These are phyloP conservation scores for Fusarium anthophilum DNA, from an alignment of 2,329 filamentous ascomycete species.

Conservation along the genomic window DNA sequence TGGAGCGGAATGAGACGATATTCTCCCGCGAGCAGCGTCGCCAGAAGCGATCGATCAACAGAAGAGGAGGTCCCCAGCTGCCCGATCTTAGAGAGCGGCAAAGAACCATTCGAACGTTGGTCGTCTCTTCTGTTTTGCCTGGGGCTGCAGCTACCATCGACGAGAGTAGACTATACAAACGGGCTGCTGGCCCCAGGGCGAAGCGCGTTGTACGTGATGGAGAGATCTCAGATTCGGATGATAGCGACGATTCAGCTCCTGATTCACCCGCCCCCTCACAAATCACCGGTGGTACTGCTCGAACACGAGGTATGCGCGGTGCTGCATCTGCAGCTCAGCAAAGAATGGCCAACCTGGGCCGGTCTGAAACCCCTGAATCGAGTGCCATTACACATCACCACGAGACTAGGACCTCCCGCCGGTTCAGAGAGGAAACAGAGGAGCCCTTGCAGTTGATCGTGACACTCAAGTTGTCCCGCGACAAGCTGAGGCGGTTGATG, in stretches of 20 bases:
- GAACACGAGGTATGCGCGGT: slow-evolving; percentile 88
- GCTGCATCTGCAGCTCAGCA: slow-evolving; percentile 88
- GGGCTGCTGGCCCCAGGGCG: slow-evolving; percentile 68
- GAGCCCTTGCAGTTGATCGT: slow-evolving; percentile 76
- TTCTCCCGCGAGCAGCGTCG: slow-evolving; percentile 93
- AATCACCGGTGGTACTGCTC: slow-evolving; percentile 77
- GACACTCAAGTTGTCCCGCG: slow-evolving; percentile 76
- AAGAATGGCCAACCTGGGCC: slow-evolving; percentile 81
- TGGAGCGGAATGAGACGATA: slow-evolving; percentile 90
- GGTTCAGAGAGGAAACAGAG: slow-evolving; percentile 80
- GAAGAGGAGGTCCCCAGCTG: slow-evolving; percentile 88
- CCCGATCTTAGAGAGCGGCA: slow-evolving; percentile 97
- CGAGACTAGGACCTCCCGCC: slow-evolving; percentile 75
- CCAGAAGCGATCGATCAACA: slow-evolving; percentile 94
- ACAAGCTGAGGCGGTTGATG: slow-evolving; percentile 74
- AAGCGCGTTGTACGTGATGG: slow-evolving; percentile 68
- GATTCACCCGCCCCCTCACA: slow-evolving; percentile 86
- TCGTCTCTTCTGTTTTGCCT: slow-evolving; percentile 92
- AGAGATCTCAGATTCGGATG: slow-evolving; percentile 86
- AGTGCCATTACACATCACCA: slow-evolving; percentile 68
- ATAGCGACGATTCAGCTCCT: slow-evolving; percentile 86
- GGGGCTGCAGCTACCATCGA: slow-evolving; percentile 83
- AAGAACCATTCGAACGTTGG: slow-evolving; percentile 88
- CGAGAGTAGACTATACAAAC: slow-evolving; percentile 88
- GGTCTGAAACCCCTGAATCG: slow-evolving; percentile 90